Evolutionary conservation across 192 early-diverging fungal genomes (phyloP).

Genomic region (Allomyces macrogynus): DNA sequence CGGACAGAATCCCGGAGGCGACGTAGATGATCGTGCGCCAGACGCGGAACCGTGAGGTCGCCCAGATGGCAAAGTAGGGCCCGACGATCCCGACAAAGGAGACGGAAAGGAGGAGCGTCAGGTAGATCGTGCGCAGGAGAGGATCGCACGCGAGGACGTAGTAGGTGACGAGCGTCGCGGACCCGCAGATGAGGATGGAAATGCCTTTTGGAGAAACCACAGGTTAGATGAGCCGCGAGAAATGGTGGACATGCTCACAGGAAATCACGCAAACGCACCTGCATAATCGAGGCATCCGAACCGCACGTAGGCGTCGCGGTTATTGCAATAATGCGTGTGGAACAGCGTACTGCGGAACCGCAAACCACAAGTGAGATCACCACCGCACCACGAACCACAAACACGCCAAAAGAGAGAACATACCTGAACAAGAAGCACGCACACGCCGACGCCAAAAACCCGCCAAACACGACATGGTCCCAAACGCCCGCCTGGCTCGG

Average conservation of each 20-base stretch:
- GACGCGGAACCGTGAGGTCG: slow-evolving; percentile 20
- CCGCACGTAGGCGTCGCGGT: slow-evolving; percentile 22
- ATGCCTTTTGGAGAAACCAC: slow-evolving; percentile 13
- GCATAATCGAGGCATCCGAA: not conserved
- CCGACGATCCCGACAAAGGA: slow-evolving; percentile 25
- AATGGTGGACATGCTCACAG: not conserved
- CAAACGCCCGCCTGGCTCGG: slow-evolving; percentile 6
- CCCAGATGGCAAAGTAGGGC: slow-evolving; percentile 33
- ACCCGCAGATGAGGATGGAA: slow-evolving; percentile 36
- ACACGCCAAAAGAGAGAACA: not conserved
- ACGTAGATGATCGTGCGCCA: slow-evolving; percentile 34
- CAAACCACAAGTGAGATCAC: too few species aligned
- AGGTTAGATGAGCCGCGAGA: too few species aligned
- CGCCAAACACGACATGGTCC: slow-evolving; percentile 26
- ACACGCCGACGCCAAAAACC: slow-evolving; percentile 32
- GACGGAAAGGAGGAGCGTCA: slow-evolving; percentile 22
- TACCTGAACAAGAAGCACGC: not conserved
- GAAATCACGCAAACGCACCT: not conserved
- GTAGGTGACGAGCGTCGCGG: slow-evolving; percentile 31
- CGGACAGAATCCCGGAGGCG: slow-evolving; percentile 23
- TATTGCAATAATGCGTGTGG: slow-evolving; percentile 26
- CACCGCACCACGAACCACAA: too few species aligned
- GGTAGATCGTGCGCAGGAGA: slow-evolving; percentile 18
- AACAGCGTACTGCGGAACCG: not conserved
- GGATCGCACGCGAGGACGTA: slow-evolving; percentile 34